Evolutionary conservation across 306 rosid genomes (phyloP), one percentile per base, ranked within the genome.

Genomic region (Lathyrus aphaca): DNA sequence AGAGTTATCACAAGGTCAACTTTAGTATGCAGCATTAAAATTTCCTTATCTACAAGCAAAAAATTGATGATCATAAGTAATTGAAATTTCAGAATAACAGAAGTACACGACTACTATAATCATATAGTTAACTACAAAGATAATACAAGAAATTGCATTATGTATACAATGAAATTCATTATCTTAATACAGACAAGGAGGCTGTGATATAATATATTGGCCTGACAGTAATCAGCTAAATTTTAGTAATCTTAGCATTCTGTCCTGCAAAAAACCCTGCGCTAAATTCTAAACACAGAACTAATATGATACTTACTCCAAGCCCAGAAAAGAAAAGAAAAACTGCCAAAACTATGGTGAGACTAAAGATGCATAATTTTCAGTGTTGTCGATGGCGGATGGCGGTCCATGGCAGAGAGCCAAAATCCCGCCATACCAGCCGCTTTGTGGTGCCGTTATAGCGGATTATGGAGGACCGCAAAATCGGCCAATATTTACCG

Each of bases 1-100:
- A 91, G 96, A 71, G 99, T 94, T 75, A 86, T 85, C 64, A 94
- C 95, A 48, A 94, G 92, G 81, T 94, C 99, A 75, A 94, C 92
- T 83, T 87, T 89, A 8, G 86, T 77, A 79, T 94, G 99, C 68
- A 94, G 88, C 66, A 7, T 67, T 76, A 39, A 27, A 40, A 87
- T 81, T 79, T 94, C 97, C 46, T 74, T 69, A 35, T 84, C 99
- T 94, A 78, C 81, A 77, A 75, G 69, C 38, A 79, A 71, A 58
- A 68, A 64, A 9, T 17, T 19, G 54, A 65, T 61, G 64, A 25
- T 15, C 57, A 50, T 61, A 80, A 51, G 73, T 21, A 51, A 32
- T 42, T 59, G 69, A 48, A 56, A 72, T 59, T 59, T 4, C 10
- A 61, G 45, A 54, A 64, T 14, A 40, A 80, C 59, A 16, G 30